Conservation (phyloP, 169 alveolate species). For the Cyclospora cayetanensis region DNA sequence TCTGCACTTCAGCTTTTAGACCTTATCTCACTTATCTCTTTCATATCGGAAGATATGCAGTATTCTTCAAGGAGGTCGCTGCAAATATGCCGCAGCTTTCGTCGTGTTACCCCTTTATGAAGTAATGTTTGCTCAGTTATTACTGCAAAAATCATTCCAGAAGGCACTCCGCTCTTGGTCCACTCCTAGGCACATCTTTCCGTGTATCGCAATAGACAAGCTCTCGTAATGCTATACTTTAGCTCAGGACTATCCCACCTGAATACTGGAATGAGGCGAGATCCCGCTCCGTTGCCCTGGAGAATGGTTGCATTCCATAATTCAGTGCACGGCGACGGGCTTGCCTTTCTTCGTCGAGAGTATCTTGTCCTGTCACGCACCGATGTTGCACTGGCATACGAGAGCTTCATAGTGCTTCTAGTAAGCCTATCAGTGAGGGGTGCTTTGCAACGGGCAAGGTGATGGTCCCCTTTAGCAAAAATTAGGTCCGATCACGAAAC, state of each 20-base stretch:
- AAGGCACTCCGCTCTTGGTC: too few relatives aligned
- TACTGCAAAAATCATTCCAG: slow-evolving; percentile 19
- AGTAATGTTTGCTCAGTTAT: slow-evolving; percentile 58
- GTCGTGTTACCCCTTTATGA: slow-evolving; percentile 39
- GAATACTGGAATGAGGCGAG: slow-evolving; percentile 48
- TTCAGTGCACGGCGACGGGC: slow-evolving; percentile 19
- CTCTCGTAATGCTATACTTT: too few relatives aligned
- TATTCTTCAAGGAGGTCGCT: slow-evolving; percentile 45
- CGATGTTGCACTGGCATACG: background rate
- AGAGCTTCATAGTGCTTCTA: background rate
- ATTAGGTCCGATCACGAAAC: background rate
- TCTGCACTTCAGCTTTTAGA: background rate
- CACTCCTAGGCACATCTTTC: too few relatives aligned
- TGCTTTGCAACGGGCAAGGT: background rate
- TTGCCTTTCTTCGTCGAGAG: slow-evolving; percentile 7
- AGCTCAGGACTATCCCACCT: too few relatives aligned
- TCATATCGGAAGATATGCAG: slow-evolving; percentile 34
- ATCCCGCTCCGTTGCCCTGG: slow-evolving; percentile 3
- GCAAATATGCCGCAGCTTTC: slow-evolving; percentile 45
- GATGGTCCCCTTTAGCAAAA: background rate
- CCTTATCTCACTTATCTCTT: slow-evolving; percentile 37
- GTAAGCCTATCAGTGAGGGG: background rate
- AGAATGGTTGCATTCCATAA: slow-evolving; percentile 46
- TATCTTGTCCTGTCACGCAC: background rate
- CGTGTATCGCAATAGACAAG: too few relatives aligned